These are phyloP conservation scores for Fusarium xylarioides DNA, from an alignment of 2,329 filamentous ascomycete genomes.

Conservation along the genomic window DNA sequence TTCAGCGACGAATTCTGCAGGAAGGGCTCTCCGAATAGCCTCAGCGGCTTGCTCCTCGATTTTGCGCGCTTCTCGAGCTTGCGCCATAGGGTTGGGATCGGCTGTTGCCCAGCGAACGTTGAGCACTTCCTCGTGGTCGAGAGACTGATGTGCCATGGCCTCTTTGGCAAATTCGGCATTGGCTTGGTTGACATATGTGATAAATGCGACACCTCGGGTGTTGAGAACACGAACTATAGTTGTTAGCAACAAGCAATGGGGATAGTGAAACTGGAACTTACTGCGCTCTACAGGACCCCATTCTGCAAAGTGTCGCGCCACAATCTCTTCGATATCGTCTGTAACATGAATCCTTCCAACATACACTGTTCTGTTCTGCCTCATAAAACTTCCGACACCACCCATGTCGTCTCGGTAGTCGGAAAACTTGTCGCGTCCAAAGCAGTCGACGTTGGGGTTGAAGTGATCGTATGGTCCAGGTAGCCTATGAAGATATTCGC, in stretches of 20 bases:
- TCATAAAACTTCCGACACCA: constrained; percentile 91
- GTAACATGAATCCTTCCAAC: constrained; percentile 93
- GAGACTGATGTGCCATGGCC: constrained; percentile 92
- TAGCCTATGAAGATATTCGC: constrained; percentile 90
- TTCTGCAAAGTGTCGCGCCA: constrained; percentile 93
- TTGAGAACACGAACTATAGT: constrained; percentile 78
- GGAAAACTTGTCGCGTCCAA: constrained; percentile 83
- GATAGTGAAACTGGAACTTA: constrained; percentile 40
- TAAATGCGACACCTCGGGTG: constrained; percentile 88
- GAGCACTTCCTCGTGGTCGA: constrained; percentile 91
- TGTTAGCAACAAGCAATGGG: constrained; percentile 10
- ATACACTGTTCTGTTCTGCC: constrained; percentile 94
- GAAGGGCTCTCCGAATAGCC: constrained; percentile 86
- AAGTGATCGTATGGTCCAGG: constrained; percentile 89
- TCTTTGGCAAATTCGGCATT: constrained; percentile 93
- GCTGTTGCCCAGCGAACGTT: constrained; percentile 98
- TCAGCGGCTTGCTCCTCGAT: constrained; percentile 98
- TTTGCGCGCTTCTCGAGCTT: constrained; percentile 86
- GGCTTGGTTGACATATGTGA: constrained; percentile 91
- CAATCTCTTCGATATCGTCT: constrained; percentile 96
- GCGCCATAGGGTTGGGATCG: constrained; percentile 94
- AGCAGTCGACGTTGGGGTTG: constrained; percentile 94
- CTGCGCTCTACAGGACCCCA: constrained; percentile 92
- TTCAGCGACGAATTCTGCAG: constrained; percentile 90
- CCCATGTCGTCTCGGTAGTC: constrained; percentile 99